Percentiles rank a stretch among this genome's conserved stretches.
Conservation (phyloP, 1,284 basidiomycete genomes). For the Caloboletus firmus region DNA sequence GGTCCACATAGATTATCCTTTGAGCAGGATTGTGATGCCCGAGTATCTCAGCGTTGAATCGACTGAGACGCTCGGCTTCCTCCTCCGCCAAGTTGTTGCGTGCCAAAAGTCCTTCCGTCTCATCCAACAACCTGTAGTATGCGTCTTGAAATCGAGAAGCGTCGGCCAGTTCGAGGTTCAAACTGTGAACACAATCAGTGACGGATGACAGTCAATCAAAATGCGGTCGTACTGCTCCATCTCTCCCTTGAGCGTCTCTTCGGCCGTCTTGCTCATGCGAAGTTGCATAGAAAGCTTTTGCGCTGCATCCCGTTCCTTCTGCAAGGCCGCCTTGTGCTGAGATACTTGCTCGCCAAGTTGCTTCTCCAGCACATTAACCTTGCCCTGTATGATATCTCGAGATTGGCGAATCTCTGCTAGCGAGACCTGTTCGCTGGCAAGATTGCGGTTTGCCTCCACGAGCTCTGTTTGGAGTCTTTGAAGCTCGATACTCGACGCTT, state of each 20-base stretch:
- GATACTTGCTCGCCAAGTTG: conserved; percentile 28
- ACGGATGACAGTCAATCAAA: neutral
- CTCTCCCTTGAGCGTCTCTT: conserved; percentile 61
- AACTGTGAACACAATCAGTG: conserved; percentile 37
- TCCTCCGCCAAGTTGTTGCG: conserved; percentile 74
- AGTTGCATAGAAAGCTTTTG: conserved; percentile 50
- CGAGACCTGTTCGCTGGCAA: conserved; percentile 25
- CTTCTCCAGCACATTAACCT: conserved; percentile 21
- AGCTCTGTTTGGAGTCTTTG: conserved; percentile 42
- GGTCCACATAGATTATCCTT: conserved; percentile 71
- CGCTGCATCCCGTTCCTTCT: conserved; percentile 52
- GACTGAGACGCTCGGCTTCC: conserved; percentile 63
- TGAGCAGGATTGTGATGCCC: conserved; percentile 74
- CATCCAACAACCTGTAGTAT: conserved; percentile 59
- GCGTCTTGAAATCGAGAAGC: conserved; percentile 66
- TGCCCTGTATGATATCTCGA: conserved; percentile 35
- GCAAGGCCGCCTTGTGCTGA: conserved; percentile 37
- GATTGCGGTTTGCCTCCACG: conserved; percentile 24
- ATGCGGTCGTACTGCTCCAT: conserved; percentile 54
- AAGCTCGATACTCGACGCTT: conserved; percentile 42
- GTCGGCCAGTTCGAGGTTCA: conserved; percentile 56
- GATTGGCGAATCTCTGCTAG: conserved; percentile 20
- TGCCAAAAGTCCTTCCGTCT: conserved; percentile 60
- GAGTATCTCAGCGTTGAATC: conserved; percentile 76
- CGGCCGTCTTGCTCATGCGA: conserved; percentile 56